A percentile compares a stretch with the other conserved stretches of the same genome.
Conservation (phyloP, 73 alveolate genomes). For the Paraurostyla sp. region DNA sequence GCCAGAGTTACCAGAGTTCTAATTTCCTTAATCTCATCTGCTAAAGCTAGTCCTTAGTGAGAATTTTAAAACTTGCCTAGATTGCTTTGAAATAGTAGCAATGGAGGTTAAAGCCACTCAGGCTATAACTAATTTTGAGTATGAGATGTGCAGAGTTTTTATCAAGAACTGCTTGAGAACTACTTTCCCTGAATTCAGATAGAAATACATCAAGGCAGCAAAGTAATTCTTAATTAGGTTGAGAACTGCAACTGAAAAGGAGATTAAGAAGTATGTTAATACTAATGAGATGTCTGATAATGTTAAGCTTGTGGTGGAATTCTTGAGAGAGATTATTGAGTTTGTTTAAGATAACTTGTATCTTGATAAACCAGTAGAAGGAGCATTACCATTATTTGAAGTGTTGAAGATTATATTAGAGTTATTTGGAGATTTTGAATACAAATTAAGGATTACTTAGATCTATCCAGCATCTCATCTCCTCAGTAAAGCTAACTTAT, state of each 20-base stretch:
- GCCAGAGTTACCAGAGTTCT: constrained; percentile 48
- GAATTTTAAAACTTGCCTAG: constrained; percentile 36
- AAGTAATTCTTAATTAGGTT: constrained; percentile 18
- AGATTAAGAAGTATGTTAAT: constrained; percentile 3
- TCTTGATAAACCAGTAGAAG: constrained; percentile 62
- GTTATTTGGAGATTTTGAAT: constrained; percentile 56
- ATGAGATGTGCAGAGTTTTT: background rate
- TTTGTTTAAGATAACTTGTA: background rate
- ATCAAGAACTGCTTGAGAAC: constrained; percentile 53
- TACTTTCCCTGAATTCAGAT: constrained; percentile 66
- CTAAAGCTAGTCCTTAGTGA: constrained; percentile 24
- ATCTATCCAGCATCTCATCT: constrained; percentile 53
- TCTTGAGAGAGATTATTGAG: constrained; percentile 1
- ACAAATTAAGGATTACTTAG: constrained; percentile 7
- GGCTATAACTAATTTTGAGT: constrained; percentile 13
- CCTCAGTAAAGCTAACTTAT: background rate
- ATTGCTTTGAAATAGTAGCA: constrained; percentile 43
- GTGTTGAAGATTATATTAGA: constrained; percentile 41
- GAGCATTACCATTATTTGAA: constrained; percentile 28
- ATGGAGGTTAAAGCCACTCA: constrained; percentile 34
- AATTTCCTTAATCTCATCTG: background rate
- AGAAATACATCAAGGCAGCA: constrained; percentile 50
- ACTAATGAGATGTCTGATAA: background rate
- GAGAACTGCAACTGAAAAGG: constrained; percentile 53
- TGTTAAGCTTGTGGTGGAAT: background rate